A percentile compares a stretch with the other conserved stretches of the same genome.
These are phyloP conservation scores for Phyllachora maydis DNA, from an alignment of 2,329 filamentous ascomycete species.

Conservation along the genomic window DNA sequence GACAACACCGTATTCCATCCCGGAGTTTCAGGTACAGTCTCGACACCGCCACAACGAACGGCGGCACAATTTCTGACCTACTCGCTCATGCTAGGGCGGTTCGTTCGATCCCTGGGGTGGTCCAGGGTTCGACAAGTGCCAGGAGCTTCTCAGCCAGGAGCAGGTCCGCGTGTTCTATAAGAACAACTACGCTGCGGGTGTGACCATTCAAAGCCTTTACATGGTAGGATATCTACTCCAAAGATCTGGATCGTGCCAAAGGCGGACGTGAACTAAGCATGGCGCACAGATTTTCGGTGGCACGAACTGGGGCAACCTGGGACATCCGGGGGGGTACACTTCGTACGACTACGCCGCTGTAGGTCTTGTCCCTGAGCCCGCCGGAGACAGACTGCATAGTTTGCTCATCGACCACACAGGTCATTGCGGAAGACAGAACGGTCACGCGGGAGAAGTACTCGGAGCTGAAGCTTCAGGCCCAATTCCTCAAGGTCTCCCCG, in stretches of 20 bases:
- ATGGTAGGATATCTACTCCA: constrained; percentile 29
- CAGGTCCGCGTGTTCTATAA: constrained; percentile 67
- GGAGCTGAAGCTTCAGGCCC: constrained; percentile 56
- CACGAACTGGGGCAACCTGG: constrained; percentile 69
- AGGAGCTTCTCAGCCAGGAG: constrained; percentile 45
- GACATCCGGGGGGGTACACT: constrained; percentile 44
- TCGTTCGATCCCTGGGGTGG: constrained; percentile 60
- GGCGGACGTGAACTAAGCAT: neutral
- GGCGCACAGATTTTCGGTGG: constrained; percentile 42
- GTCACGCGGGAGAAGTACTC: constrained; percentile 58
- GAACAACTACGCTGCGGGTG: constrained; percentile 45
- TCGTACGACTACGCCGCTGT: constrained; percentile 31
- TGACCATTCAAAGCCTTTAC: constrained; percentile 51
- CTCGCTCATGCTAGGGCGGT: constrained; percentile 49
- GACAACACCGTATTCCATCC: constrained; percentile 40
- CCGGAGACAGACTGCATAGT: too few species aligned
- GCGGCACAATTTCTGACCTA: neutral
- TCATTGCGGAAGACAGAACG: constrained; percentile 48
- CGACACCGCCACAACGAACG: neutral
- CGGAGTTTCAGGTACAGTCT: constrained; percentile 22
- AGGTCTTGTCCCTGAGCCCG: constrained; percentile 8
- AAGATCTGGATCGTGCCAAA: too few species aligned
- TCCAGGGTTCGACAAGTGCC: constrained; percentile 45
- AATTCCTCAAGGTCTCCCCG: constrained; percentile 54
- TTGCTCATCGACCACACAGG: constrained; percentile 4